Percentiles rank a stretch among this genome's conserved stretches.
Conservation (phyloP, 2,329 filamentous ascomycete genomes). For the Pseudogymnoascus sp. region DNA sequence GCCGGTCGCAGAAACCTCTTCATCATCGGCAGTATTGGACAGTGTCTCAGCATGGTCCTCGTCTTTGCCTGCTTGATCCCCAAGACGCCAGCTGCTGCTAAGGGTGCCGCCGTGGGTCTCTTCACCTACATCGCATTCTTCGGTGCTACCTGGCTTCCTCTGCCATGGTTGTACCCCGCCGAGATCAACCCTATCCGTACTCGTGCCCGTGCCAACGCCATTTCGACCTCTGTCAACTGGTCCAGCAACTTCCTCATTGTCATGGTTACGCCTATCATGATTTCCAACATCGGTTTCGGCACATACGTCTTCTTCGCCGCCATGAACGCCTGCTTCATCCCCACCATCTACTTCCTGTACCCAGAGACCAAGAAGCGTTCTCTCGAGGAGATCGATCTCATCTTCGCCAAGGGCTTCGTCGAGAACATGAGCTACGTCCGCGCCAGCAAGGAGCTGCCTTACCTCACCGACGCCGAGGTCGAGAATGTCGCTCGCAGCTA, state of each 20-base stretch:
- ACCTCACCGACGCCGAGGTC: conserved; percentile 42
- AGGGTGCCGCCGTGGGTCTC: conserved; percentile 41
- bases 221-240: conserved; percentile 45
- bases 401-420: conserved; percentile 51
- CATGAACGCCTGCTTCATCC: conserved; percentile 31
- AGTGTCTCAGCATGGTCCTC: conserved; percentile 58
- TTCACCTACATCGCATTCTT: conserved; percentile 57
- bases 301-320: conserved; percentile 32
- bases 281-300: conserved; percentile 27
- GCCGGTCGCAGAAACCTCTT: conserved; percentile 63
- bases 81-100: conserved; percentile 21
- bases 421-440: conserved; percentile 53
- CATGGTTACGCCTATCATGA: conserved; percentile 32
- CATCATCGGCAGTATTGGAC: conserved; percentile 57
- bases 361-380: conserved; percentile 46
- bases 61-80: conserved; percentile 31
- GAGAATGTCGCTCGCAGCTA: conserved; percentile 29
- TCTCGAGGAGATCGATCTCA: conserved; percentile 61
- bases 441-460: conserved; percentile 48
- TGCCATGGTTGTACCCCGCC: conserved; percentile 54
- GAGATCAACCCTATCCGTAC: conserved; percentile 53
- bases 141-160: conserved; percentile 49
- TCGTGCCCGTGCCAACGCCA: conserved; percentile 53
- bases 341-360: conserved; percentile 31
- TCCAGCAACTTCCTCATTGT: conserved; percentile 48